Evolutionary conservation across 2,329 filamentous ascomycete species (phyloP).

Genomic region (Colletotrichum tropicale): DNA sequence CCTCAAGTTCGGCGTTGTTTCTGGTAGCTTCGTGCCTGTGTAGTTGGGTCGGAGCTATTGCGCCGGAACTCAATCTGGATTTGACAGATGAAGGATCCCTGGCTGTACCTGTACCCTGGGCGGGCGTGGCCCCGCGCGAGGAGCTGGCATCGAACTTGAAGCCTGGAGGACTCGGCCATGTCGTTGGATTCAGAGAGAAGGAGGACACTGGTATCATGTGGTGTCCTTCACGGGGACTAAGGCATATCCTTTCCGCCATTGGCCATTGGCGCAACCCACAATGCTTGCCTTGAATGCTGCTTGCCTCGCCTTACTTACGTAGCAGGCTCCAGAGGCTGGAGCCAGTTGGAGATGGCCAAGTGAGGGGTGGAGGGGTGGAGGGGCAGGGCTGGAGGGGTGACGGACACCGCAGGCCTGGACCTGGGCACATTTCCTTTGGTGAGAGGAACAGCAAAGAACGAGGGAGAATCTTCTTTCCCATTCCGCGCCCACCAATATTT

Average conservation of each 20-base stretch:
- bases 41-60: constrained; percentile 2
- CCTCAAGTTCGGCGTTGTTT: not conserved
- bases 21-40: not conserved
- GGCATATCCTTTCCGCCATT: not conserved
- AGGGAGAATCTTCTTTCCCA: constrained; percentile 25
- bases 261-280: not conserved
- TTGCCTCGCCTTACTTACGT: not conserved
- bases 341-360: not conserved
- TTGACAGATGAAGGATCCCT: not conserved
- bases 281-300: not conserved
- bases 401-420: not conserved
- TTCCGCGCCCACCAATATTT: constrained; percentile 20
- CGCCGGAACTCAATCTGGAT: constrained; percentile 4
- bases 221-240: not conserved
- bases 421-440: not conserved
- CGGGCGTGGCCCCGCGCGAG: not conserved
- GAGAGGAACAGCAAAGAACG: constrained; percentile 13
- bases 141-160: not conserved
- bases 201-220: not conserved
- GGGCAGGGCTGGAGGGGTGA: constrained; percentile 5
- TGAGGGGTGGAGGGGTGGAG: constrained; percentile 16
- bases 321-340: not conserved
- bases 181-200: not conserved
- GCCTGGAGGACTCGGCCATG: not conserved
- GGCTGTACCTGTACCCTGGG: not conserved